Base-by-base conservation (phyloP, 805 yeast genomes). In the Maudiozyma serrabonitensis region DNA sequence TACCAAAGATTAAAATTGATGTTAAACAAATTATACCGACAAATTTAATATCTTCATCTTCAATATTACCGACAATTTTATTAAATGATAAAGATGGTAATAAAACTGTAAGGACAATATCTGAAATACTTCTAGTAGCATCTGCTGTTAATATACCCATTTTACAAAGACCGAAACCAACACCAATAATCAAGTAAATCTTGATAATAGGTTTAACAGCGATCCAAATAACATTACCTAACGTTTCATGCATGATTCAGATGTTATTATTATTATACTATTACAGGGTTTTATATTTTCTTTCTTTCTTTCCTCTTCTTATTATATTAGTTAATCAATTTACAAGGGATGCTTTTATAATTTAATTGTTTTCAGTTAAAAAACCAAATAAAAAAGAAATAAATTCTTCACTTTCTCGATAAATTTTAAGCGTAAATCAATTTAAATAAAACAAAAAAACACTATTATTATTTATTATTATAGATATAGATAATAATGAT, bases 201-300 rank as follows among this genome's bases (percentile, higher is more conserved):
- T 85, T 80, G 60, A 84, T 74, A 54, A 85, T 82, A 15, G 93
- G 93, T 66, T 82, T 84, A 26, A 84, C 87, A 0, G 91, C 72
- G 7, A 84, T 55, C 63, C 66, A 67, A 26, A 67, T 60, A 16
- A 57, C 63, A 37, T 61, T 55, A 15, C 69, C 67, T 43, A 64
- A 48, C 4, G 67, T 56, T n/a, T 61, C 52, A 26, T 56, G 52
- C 66, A 42, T 42, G 32, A 28, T 28, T 28, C 32, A 28, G 32
- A 8, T 28, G 32, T 28, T 28, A 28, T 38, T 38, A n/a, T 38
- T 16, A 7, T 38, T 38, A 15, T 6, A 16, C 18, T 35, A 6
- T 35, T 15, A n/a, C 9, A 32, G 35, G 13, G 35, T 13, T 15
- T n/a, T 35, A 9, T 34, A 34, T 34, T n/a, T 28, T 28, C 2